Evolutionary conservation across 306 rosid species (phyloP), one percentile per base, ranked within the genome.

Genomic region (Begonia loranthoides): DNA sequence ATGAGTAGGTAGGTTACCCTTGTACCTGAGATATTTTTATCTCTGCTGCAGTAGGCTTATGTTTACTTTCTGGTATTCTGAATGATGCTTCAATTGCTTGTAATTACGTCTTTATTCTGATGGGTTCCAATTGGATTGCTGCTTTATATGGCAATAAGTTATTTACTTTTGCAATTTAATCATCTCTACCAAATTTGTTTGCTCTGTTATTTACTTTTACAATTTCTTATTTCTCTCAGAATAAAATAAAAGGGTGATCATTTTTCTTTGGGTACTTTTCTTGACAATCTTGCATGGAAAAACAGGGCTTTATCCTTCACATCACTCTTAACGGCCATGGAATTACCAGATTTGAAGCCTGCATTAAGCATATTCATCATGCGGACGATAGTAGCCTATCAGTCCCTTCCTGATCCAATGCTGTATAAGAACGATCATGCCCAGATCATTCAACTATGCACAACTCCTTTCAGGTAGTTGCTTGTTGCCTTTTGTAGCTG

Each of bases 391-490:
- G 73, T 77, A 66, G 97, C 97, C 40, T 85, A 85, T 55, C 97
- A 78, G 61, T 86, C 94, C 54, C 76, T 90, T 67, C 94, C 92
- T 50, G 87, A 90, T 74, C 92, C 97, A 15, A 48, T 58, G 60
- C 60, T 86, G 68, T 90, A 78, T 70, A 82, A 72, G 70, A 82
- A 70, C 58, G 97, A 85, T 64, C 94, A 85, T 69, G 70, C 77
- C 50, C 81, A 62, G 72, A 76, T 90, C 54, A 80, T 82, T 63
- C 83, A 82, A 65, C 62, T 85, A 45, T 90, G 97, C 73, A 76
- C 94, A 60, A 76, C 74, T 61, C 97, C 97, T 43, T 90, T 80
- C 81, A 82, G 94, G 97, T 90, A 77, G 53, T 63, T 4, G 50
- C 53, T 60, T 10, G 15, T 55, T 65, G 46, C 48, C 50, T 1